These are phyloP conservation scores for Candida piceae DNA, from an alignment of 805 yeast genomes.

Conservation along the genomic window DNA sequence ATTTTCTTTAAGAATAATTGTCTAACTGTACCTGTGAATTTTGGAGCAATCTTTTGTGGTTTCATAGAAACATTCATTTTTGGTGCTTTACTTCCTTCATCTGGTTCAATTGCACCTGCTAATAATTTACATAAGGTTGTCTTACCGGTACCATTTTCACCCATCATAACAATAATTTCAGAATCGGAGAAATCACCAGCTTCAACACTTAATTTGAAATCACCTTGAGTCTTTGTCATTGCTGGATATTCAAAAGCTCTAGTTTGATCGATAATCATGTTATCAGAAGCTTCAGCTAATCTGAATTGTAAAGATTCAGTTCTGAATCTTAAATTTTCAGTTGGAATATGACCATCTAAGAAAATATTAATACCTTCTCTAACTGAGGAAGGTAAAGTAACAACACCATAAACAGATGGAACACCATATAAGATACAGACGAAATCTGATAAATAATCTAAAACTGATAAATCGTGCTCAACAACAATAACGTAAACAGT, in stretches of 20 bases:
- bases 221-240: slow-evolving; percentile 92
- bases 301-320: slow-evolving; percentile 92
- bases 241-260: slow-evolving; percentile 72
- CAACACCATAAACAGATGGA: slow-evolving; percentile 98
- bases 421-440: slow-evolving; percentile 97
- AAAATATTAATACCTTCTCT: slow-evolving; percentile 99
- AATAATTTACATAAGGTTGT: slow-evolving; percentile 93
- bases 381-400: slow-evolving; percentile 91
- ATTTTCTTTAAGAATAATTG: slow-evolving; percentile 96
- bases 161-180: slow-evolving; percentile 98
- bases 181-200: slow-evolving; percentile 92
- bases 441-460: slow-evolving; percentile 94
- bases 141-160: slow-evolving; percentile 99
- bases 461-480: slow-evolving; percentile 96
- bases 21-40: slow-evolving; percentile 97
- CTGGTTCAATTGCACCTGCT: slow-evolving; percentile 91
- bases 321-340: slow-evolving; percentile 96
- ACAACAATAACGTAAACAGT: slow-evolving; percentile 89
- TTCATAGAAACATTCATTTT: slow-evolving; percentile 93
- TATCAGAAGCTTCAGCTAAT: slow-evolving; percentile 84
- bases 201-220: slow-evolving; percentile 78
- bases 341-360: slow-evolving; percentile 95
- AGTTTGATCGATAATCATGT: slow-evolving; percentile 68
- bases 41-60: slow-evolving; percentile 99
- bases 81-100: slow-evolving; percentile 73